These are phyloP conservation scores for Colletotrichum sp. DNA, from an alignment of 2,329 filamentous ascomycete species.

Conservation along the genomic window DNA sequence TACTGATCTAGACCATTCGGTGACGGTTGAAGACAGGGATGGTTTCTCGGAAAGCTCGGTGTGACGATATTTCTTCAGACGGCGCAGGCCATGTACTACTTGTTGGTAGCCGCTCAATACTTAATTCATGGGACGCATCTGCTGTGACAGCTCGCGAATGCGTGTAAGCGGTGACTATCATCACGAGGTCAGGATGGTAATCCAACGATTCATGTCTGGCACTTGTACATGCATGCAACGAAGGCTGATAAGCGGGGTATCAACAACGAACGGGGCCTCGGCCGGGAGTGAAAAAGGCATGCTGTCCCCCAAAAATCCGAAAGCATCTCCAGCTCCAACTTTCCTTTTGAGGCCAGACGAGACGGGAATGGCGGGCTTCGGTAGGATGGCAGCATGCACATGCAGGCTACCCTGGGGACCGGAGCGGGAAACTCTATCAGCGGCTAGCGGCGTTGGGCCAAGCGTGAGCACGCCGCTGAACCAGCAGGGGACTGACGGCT, in stretches of 20 bases:
- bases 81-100: background rate
- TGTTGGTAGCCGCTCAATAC: background rate
- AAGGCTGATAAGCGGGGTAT: conserved; percentile 16
- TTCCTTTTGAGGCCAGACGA: conserved; percentile 1
- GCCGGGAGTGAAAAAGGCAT: background rate
- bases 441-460: conserved; percentile 7
- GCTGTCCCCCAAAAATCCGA: background rate
- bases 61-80: background rate
- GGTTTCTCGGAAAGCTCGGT: background rate
- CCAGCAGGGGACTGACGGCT: background rate
- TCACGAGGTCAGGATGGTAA: background rate
- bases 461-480: background rate
- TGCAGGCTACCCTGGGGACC: conserved; percentile 7
- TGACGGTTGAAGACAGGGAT: background rate
- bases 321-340: conserved; percentile 7
- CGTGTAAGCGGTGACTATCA: background rate
- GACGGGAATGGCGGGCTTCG: conserved; percentile 9
- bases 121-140: background rate
- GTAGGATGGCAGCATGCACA: conserved; percentile 6
- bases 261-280: background rate
- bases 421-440: conserved; percentile 12
- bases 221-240: background rate
- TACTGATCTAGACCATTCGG: conserved; percentile 41
- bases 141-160: background rate
- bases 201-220: background rate